Base-by-base conservation (phyloP, 1,284 basidiomycete genomes). In the Grifola frondosa region DNA sequence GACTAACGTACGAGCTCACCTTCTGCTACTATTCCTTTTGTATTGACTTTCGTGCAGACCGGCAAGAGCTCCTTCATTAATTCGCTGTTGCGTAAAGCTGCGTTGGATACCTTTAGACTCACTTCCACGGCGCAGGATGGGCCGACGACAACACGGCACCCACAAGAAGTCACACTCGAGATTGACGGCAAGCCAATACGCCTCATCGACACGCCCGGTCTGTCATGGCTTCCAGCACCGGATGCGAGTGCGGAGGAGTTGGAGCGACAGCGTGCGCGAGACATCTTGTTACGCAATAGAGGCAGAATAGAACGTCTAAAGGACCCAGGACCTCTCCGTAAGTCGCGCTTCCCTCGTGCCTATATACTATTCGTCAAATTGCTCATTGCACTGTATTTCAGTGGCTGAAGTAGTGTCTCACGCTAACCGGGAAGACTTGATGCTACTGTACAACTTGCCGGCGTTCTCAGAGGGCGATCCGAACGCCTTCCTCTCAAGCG, bases 221-320 rank as follows among this genome's bases (percentile, higher is more conserved):
- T 91, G 45, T 71, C 79, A 35, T 86, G 81, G 73, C 68, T 66
- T 49, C 67, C 57, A 49, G 66, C 64, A 44, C 67, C 60, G 8
- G 64, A 65, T 11, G 56, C 62, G 23, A 69, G 73, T 31, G 71
- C 74, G 13, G 74, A 69, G 30, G 71, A 71, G 26, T 64, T 66
- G 46, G 71, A 74, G 45, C 64, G 59, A 10, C 57, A 65, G 24
- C 80, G 83, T 31, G 80, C 79, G 12, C 78, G 73, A 31, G 91
- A 94, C 57, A 75, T 91, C 45, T 65, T 95, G 19, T 59, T 92
- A 52, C 77, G 93, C 42, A 90, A 84, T 60, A 79, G 88, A 53
- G 90, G 95, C 25, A 80, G 90, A 54, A 84, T 97, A 30, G 96
- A 97, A 63, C 77, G 86, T 30, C 73, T 97, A 45, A 90, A 92